phyloP scores from a whole-genome alignment of 768 basidiomycete species.

The Sarcodon sp. region DNA sequence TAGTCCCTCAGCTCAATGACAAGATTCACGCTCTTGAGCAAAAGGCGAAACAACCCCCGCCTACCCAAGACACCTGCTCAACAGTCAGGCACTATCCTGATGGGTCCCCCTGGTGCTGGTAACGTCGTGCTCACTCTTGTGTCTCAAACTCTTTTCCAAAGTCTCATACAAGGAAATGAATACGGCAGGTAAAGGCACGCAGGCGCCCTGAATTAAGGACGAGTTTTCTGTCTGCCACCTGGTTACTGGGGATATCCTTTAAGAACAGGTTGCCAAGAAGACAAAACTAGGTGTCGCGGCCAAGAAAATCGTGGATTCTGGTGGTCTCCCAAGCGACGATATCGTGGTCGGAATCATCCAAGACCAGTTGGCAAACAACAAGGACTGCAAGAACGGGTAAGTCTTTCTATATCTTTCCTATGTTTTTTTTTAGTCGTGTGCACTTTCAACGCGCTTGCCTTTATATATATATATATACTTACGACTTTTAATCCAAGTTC shows the following conservation, averaged over 20 bases:
- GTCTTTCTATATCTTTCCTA: slow-evolving; percentile 21
- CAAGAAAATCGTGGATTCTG: slow-evolving; percentile 96
- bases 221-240: slow-evolving; percentile 96
- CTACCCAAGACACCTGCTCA: slow-evolving; percentile 51
- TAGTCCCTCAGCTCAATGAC: slow-evolving; percentile 81
- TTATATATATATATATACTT: too few relatives aligned
- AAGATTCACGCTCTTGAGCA: slow-evolving; percentile 79
- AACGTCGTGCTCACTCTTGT: slow-evolving; percentile 11
- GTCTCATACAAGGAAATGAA: not conserved
- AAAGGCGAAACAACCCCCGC: slow-evolving; percentile 37
- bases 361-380: slow-evolving; percentile 88
- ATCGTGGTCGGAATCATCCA: slow-evolving; percentile 98
- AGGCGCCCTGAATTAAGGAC: slow-evolving; percentile 86
- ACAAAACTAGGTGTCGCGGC: slow-evolving; percentile 83
- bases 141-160: too few relatives aligned
- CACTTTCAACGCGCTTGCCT: not conserved
- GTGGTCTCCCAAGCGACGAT: slow-evolving; percentile 90
- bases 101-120: slow-evolving; percentile 98
- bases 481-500: slow-evolving; percentile 42
- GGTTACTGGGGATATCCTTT: slow-evolving; percentile 97
- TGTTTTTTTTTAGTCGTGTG: not conserved
- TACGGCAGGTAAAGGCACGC: slow-evolving; percentile 86
- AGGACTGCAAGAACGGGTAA: slow-evolving; percentile 90
- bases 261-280: slow-evolving; percentile 82
- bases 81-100: slow-evolving; percentile 81